These are phyloP conservation scores for Phoma sp. DNA, from an alignment of 2,329 filamentous ascomycete species.

Conservation along the genomic window DNA sequence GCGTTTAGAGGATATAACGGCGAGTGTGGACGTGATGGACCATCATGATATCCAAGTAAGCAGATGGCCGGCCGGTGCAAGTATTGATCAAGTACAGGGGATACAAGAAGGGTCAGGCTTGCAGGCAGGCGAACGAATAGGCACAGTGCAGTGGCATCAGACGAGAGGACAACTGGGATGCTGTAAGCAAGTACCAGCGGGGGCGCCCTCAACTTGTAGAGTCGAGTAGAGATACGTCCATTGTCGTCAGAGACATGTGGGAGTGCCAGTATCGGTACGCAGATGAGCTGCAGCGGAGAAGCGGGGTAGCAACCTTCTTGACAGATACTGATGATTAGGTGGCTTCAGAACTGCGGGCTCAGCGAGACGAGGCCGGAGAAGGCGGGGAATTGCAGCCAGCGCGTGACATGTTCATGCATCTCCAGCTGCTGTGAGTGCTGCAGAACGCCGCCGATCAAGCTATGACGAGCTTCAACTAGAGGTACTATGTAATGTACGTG, in stretches of 20 bases:
- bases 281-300: slow-evolving; percentile 38
- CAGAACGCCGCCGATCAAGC: slow-evolving; percentile 33
- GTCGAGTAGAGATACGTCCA: slow-evolving; percentile 37
- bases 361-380: slow-evolving; percentile 32
- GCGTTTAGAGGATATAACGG: slow-evolving; percentile 40
- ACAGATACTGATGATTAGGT: slow-evolving; percentile 37
- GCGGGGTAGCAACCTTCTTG: slow-evolving; percentile 41
- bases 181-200: slow-evolving; percentile 43
- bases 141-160: slow-evolving; percentile 31
- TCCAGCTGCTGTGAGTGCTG: slow-evolving; percentile 37
- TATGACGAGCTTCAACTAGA: slow-evolving; percentile 19
- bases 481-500: background rate
- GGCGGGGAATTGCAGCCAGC: slow-evolving; percentile 39
- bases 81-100: slow-evolving; percentile 50
- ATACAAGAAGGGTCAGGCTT: slow-evolving; percentile 48
- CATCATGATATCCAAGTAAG: slow-evolving; percentile 49
- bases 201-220: slow-evolving; percentile 26
- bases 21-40: slow-evolving; percentile 43
- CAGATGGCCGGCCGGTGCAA: slow-evolving; percentile 41
- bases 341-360: slow-evolving; percentile 44
- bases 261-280: slow-evolving; percentile 38
- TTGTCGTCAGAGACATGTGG: slow-evolving; percentile 9
- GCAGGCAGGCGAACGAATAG: slow-evolving; percentile 44
- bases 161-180: slow-evolving; percentile 43
- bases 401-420: slow-evolving; percentile 43